Evolutionary conservation across 306 rosid species (phyloP).

Genomic region (Mimosa bimucronata): DNA sequence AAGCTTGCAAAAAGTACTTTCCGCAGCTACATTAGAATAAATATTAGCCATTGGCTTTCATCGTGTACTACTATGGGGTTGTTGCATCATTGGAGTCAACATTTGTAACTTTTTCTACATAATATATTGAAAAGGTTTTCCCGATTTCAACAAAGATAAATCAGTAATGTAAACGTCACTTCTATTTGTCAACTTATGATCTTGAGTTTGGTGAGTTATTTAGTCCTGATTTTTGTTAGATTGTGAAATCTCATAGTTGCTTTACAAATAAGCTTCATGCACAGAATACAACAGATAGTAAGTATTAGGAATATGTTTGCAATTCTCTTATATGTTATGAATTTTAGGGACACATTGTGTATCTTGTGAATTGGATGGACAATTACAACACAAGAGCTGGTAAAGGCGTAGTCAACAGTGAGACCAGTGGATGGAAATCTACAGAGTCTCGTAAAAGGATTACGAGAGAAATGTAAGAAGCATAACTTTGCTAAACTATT

Average conservation of each 20-base stretch:
- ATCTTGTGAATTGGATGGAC: conserved; percentile 19
- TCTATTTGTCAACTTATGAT: neutral
- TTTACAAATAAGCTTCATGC: neutral
- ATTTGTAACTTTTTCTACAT: too few species aligned
- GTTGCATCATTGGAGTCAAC: neutral
- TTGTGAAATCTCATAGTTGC: neutral
- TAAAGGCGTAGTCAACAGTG: neutral
- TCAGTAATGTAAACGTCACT: neutral
- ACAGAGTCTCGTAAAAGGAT: neutral
- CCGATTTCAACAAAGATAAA: neutral
- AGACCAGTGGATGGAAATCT: conserved; percentile 24
- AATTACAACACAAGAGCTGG: neutral
- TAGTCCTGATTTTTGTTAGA: neutral
- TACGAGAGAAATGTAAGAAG: conserved; percentile 31
- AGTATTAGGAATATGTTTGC: neutral
- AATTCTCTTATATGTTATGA: neutral
- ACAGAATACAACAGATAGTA: neutral
- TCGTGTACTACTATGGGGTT: too few species aligned
- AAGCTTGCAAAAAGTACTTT: neutral
- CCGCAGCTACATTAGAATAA: neutral
- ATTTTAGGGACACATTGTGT: conserved; percentile 2
- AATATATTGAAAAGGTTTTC: neutral
- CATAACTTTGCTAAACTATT: neutral
- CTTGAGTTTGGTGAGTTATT: conserved; percentile 2
- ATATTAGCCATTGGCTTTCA: neutral